Conservation (phyloP, 2,329 filamentous ascomycete genomes). For the Colletotrichum nymphaeae region DNA sequence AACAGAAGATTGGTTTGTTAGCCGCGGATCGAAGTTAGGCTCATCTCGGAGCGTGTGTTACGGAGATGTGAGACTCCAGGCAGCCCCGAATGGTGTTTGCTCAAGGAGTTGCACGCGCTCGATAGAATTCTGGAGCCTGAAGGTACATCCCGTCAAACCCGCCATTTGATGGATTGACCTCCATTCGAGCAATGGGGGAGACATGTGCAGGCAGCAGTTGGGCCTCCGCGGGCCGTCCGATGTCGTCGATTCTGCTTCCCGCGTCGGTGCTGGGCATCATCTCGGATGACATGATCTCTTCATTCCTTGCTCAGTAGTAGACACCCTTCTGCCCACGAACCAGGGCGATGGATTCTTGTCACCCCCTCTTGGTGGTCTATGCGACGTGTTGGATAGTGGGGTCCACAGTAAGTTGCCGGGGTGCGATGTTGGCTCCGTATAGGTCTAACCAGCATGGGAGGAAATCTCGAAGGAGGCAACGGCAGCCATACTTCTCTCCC, state of each 20-base stretch:
- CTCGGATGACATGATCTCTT: conserved; percentile 3
- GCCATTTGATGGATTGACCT: not conserved
- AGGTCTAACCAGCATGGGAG: conserved; percentile 18
- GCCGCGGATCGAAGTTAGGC: not conserved
- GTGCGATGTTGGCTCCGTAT: conserved; percentile 5
- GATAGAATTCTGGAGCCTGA: conserved; percentile 14
- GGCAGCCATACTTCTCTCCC: conserved; percentile 6
- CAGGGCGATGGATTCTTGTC: conserved; percentile 25
- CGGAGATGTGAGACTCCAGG: not conserved
- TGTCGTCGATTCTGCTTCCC: not conserved
- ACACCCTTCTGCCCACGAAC: conserved; percentile 26
- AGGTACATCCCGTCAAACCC: not conserved
- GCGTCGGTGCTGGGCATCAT: conserved; percentile 1
- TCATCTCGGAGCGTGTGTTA: not conserved
- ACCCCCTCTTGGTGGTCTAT: conserved; percentile 15
- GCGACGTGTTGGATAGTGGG: not conserved
- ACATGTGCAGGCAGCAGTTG: conserved; percentile 23
- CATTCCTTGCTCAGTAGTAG: not conserved
- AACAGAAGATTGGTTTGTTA: not conserved
- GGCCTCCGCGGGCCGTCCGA: not conserved
- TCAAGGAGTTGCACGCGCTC: not conserved
- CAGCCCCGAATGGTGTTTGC: not conserved
- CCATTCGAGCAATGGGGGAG: not conserved
- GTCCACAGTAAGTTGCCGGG: conserved; percentile 9
- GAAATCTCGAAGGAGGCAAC: conserved; percentile 1